A percentile compares a stretch with the other conserved stretches of the same genome.
These are phyloP conservation scores for Oryza nivara DNA, from an alignment of 176 grass and related monocot genomes.

Conservation along the genomic window DNA sequence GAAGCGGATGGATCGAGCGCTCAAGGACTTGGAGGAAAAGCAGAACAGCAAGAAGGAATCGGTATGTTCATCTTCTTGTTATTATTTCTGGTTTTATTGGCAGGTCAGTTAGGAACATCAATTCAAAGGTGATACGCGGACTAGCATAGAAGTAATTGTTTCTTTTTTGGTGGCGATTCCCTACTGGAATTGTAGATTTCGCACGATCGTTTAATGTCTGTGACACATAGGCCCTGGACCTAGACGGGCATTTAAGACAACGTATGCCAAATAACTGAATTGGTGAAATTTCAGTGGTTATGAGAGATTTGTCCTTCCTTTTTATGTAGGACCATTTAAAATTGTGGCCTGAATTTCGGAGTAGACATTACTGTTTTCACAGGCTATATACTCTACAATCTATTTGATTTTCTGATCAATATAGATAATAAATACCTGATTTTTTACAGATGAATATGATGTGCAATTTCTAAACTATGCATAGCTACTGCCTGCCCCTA, in stretches of 20 bases:
- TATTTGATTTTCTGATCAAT: constrained; percentile 14
- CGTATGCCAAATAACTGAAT: neutral
- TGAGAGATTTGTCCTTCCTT: neutral
- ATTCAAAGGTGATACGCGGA: neutral
- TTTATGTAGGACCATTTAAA: neutral
- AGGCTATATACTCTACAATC: neutral
- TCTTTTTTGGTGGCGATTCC: neutral
- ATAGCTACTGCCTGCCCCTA: neutral
- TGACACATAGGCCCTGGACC: neutral
- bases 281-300: neutral
- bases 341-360: neutral
- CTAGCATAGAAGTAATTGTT: neutral
- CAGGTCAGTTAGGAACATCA: constrained; percentile 3
- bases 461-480: neutral
- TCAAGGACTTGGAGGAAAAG: constrained; percentile 93
- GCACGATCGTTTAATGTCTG: neutral
- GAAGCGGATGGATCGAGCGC: constrained; percentile 73
- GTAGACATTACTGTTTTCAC: neutral
- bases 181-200: neutral
- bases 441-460: neutral
- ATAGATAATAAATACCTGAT: neutral
- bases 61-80: constrained; percentile 40
- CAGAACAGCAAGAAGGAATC: constrained; percentile 98
- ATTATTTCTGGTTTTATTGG: constrained; percentile 22
- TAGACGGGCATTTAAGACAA: neutral